Evolutionary conservation across 2,329 filamentous ascomycete species (phyloP), one percentile per base, ranked within the genome.

Genomic region (Colletotrichum destructivum): DNA sequence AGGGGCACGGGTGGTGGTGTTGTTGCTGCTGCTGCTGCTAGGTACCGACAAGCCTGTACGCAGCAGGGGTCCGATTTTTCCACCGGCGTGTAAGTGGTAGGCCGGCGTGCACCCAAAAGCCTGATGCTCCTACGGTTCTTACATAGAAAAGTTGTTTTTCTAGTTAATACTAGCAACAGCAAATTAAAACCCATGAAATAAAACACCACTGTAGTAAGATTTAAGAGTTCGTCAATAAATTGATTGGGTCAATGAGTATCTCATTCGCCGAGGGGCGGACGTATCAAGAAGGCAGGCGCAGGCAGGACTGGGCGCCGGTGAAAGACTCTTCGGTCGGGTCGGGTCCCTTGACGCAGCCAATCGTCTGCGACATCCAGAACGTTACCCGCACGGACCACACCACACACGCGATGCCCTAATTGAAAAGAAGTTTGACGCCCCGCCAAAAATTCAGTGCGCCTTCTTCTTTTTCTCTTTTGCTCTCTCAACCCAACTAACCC

Each of bases 371-470:
- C 60, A 44, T 40, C 26, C 31, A 31, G 65, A 55, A 69, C 69
- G 65, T 60, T 66, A 21, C 8, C 21, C 54, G 66, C 69, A 72
- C 69, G 59, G 65, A 9, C 60, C 69, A 69, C 21, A 15, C 59
- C 65, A 63, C 69, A 72, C 69, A 68, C n/a, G 23, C 46, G n/a
- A 38, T 64, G 65, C 69, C 69, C 66, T 69, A 72, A 62, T 71
- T 56, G 61, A 72, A 64, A 63, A 55, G 54, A 62, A 35, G 46
- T 23, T 13, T 12, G 35, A 9, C 69, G 69, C 71, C 67, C 73
- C 71, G 68, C 71, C 63, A 16, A 57, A 64, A 60, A 71, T 71
- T 67, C 60, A 26, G 16, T 26, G 51, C 15, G 11, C 2, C 16
- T 57, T 49, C 44, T 26, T 47, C 49, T 21, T 46, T 47, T 59